Base-by-base conservation (phyloP, 78 protist genomes). In the Chrysochromulina tobinii region DNA sequence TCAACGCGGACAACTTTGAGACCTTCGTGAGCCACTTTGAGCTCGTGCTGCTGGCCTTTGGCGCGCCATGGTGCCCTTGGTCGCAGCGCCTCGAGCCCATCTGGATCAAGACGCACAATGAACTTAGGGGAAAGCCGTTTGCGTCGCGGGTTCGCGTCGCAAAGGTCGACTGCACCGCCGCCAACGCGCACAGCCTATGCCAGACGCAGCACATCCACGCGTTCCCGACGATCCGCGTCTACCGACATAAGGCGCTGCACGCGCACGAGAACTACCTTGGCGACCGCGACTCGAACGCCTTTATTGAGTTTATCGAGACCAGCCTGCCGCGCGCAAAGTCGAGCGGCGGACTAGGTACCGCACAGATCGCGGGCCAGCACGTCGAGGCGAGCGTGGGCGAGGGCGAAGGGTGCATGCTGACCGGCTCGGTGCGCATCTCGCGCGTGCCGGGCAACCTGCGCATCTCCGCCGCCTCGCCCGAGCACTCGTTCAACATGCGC, bases 41-140 rank as follows among this genome's bases (percentile, higher is more conserved):
- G 17, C 81, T 72, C 81, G 81, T 38, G 12, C 85, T 77, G 27
- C 61, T 77, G 9, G 18, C 57, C 61, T 77, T 77, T 18, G 85
- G 85, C 61, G 85, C 85, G 27, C 54, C 85, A 1, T 77, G 85
- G 85, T 77, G 85, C 61, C 85, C 61, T 0, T 77, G 85, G 85
- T 72, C 81, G 5, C 25, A 50, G 59, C 85, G 85, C 61, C 61
- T 9, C 12, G 85, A 38, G 85, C 85, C 61, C 38, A 59, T 50
- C 61, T 77, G 54, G 85, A 12, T 2, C 61, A 53, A 51, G 27
- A 77, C 61, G 11, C 8, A 23, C n/a, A 6, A 72, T 2, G 53
- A 5, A 4, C 57, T 72, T 4, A 23, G 17, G 15, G 53, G n/a
- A 3, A 72, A 72, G 53, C 81, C 81, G 81, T 72, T n/a, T 14